Percentiles rank a stretch among this genome's conserved stretches.
These are phyloP conservation scores for barley (Hordeum vulgare) DNA, from an alignment of 176 grass and related monocot species.

Conservation along the genomic window DNA sequence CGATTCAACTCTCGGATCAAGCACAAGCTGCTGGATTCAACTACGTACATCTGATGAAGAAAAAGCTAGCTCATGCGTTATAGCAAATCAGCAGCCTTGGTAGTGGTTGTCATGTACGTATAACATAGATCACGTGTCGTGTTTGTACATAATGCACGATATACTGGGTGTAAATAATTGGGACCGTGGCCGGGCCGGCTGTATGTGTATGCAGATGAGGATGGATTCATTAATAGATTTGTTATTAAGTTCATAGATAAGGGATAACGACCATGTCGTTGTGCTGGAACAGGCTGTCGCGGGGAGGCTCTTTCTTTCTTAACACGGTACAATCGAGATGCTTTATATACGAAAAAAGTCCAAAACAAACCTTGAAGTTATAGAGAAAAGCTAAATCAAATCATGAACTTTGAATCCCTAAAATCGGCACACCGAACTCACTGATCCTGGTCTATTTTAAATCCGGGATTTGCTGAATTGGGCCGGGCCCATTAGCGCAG, in stretches of 20 bases:
- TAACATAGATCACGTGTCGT: not conserved
- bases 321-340: too few species aligned
- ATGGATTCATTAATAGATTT: not conserved
- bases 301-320: not conserved
- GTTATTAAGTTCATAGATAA: not conserved
- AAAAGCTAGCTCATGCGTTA: not conserved
- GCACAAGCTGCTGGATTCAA: not conserved
- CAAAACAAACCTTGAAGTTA: too few species aligned
- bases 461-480: too few species aligned
- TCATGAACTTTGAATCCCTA: too few species aligned
- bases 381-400: too few species aligned
- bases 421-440: too few species aligned
- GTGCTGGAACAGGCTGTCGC: not conserved
- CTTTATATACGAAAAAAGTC: too few species aligned
- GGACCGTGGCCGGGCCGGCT: not conserved
- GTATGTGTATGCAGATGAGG: not conserved
- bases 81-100: not conserved
- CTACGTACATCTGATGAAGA: not conserved
- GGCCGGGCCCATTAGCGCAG: too few species aligned
- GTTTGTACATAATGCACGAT: not conserved
- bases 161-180: conserved; percentile 36
- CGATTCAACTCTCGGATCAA: too few species aligned
- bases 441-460: too few species aligned
- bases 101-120: not conserved
- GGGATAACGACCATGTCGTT: not conserved